Evolutionary conservation across 2,329 filamentous ascomycete genomes (phyloP).

Genomic region (Trichoderma simmonsii): DNA sequence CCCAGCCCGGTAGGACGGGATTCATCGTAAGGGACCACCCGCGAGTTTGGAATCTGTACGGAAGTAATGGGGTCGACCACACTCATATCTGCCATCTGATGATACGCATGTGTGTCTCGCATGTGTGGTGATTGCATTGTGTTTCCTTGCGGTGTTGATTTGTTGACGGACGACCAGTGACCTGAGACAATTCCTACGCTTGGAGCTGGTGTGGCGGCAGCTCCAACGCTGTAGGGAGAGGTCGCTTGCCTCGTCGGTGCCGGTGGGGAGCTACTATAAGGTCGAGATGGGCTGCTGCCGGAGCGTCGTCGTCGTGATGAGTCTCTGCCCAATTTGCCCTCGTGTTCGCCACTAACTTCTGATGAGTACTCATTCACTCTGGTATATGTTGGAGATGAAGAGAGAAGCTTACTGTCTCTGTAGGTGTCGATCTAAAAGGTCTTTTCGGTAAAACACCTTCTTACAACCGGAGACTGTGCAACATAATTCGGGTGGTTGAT

Average conservation of each 20-base stretch:
- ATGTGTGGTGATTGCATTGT: constrained; percentile 21
- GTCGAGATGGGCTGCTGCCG: constrained; percentile 22
- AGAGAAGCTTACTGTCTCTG: constrained; percentile 35
- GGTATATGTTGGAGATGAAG: background rate
- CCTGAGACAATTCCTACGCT: constrained; percentile 20
- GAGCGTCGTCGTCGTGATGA: constrained; percentile 19
- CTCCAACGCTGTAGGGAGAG: constrained; percentile 10
- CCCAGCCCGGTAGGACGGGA: constrained; percentile 27
- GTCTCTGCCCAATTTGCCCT: constrained; percentile 15
- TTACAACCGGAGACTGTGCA: constrained; percentile 55
- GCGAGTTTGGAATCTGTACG: constrained; percentile 21
- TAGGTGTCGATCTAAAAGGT: constrained; percentile 58
- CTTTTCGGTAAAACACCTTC: constrained; percentile 55
- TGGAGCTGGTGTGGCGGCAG: constrained; percentile 16
- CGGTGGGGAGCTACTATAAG: constrained; percentile 20
- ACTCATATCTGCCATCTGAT: constrained; percentile 22
- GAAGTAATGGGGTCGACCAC: constrained; percentile 22
- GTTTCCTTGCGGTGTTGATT: constrained; percentile 16
- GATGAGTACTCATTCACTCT: background rate
- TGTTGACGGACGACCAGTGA: constrained; percentile 26
- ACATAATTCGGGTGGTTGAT: constrained; percentile 50
- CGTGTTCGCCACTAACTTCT: constrained; percentile 25
- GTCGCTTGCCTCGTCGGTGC: constrained; percentile 24
- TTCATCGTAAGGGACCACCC: constrained; percentile 24
- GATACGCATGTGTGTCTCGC: constrained; percentile 23